Base-by-base conservation (phyloP, 257 asterid genomes). In the Solanum arcanum region DNA sequence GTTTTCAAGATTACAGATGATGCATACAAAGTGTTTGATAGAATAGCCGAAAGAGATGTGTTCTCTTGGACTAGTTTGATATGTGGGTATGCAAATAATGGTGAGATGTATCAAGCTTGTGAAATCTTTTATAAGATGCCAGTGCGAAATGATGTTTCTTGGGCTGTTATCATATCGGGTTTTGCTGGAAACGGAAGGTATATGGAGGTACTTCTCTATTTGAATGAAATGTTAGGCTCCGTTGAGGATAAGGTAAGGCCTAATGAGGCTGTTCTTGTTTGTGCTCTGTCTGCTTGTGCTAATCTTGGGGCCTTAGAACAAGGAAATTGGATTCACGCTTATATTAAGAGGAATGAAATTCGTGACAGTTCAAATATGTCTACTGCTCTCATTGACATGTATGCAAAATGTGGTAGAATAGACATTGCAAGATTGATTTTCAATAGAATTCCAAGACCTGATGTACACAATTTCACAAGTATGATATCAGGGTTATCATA, bases 221-320 rank as follows among this genome's bases (percentile, higher is more conserved):
- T 94, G 52, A 91, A 69, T 35, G 86, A 91, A 80, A 94, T 93
- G 98, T 44, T 91, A 11, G n/a, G 81, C 41, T 85, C 62, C 33
- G 13, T 21, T 74, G 89, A 75, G 31, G 9, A 41, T 76, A 91
- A 91, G 87, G 88, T 83, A 84, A 88, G 88, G 91, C 95, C 95
- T 47, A 94, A 95, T 56, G 99, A 96, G 88, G 96, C 98, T 73
- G 94, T 91, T 89, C 91, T 96, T 60, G 98, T 95, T 66, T 92
- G 94, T 89, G 94, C 97, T 83, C 91, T 96, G 87, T 94, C 98
- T 90, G 96, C 98, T 21, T 96, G 98, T 90, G 96, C 98, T 83
- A 93, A 92, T 89, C 95, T 95, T 14, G 98, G 98, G 68, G 94
- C 95, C 66, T 86, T 94, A 39, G 89, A 92, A 86, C 98, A 92